Percentiles rank a stretch among this genome's conserved stretches.
These are phyloP conservation scores for Ophiocordyceps camponoti-leonardi DNA, from an alignment of 2,329 filamentous ascomycete genomes.

Conservation along the genomic window DNA sequence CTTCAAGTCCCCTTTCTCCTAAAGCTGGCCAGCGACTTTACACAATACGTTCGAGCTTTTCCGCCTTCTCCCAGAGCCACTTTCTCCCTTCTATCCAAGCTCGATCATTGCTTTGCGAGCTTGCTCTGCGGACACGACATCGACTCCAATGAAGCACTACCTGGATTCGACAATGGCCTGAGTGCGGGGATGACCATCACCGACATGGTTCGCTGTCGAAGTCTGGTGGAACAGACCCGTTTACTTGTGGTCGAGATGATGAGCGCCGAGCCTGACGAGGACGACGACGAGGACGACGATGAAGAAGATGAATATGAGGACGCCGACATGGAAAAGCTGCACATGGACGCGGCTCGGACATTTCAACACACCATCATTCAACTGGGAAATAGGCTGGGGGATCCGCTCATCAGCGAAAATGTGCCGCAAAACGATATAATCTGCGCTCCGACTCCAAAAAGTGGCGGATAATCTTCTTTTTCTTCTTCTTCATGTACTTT, in stretches of 20 bases:
- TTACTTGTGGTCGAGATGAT: constrained; percentile 53
- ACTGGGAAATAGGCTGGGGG: constrained; percentile 49
- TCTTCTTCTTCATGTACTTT: neutral
- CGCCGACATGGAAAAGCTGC: constrained; percentile 30
- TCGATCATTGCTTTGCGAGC: constrained; percentile 71
- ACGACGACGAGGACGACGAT: constrained; percentile 19
- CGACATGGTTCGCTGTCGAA: constrained; percentile 77
- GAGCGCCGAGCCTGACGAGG: constrained; percentile 26
- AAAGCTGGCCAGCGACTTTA: constrained; percentile 55
- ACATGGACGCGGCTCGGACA: constrained; percentile 57
- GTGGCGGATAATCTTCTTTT: neutral
- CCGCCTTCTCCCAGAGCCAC: constrained; percentile 41
- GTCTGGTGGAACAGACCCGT: constrained; percentile 61
- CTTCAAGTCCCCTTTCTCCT: constrained; percentile 76
- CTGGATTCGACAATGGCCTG: constrained; percentile 49
- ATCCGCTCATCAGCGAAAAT: constrained; percentile 10
- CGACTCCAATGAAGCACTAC: constrained; percentile 44
- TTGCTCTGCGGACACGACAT: constrained; percentile 52
- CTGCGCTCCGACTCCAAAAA: neutral
- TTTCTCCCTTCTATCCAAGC: constrained; percentile 55
- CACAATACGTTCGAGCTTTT: constrained; percentile 57
- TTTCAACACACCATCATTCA: constrained; percentile 68
- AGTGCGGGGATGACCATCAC: constrained; percentile 54
- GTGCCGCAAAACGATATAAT: constrained; percentile 1
- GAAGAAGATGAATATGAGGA: constrained; percentile 21